Base-by-base conservation (phyloP, 345 rosid species). In the Brassica rapa region DNA sequence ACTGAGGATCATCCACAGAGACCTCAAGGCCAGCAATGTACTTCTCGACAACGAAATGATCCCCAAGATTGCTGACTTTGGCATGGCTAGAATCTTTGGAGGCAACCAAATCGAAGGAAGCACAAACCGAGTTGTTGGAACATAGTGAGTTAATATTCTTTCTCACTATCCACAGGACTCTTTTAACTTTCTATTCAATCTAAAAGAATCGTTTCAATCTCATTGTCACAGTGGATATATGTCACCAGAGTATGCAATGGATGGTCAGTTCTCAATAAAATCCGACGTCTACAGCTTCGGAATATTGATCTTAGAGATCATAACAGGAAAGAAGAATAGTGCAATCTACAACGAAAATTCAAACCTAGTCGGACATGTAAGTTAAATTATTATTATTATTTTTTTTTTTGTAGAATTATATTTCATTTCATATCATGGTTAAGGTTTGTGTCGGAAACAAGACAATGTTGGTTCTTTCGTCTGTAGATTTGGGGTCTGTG, bases 241-340 rank as follows among this genome's bases (percentile, higher is more conserved):
- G 94, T 84, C 98, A n/a, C 94, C 93, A 0, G 91, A 93, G 49
- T 87, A 93, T 25, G 97, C 93, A 16, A 83, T 88, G 92, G 78
- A 70, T 19, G 93, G 93, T 0, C 75, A 77, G 6, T 91, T 89
- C 70, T 93, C 97, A 0, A 62, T 82, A 4, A 91, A 93, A 72
- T 91, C 95, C 0, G 94, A 93, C 11, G 91, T 91, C 0, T 91
- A 83, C 14, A 91, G 93, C 66, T 93, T 86, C 0, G 90, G 97
- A 23, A 86, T 91, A 9, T 21, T 93, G 60, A 16, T 91, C 1
- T 59, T 91, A 59, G 98, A 91, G 88, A 87, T 87, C 70, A 75
- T 87, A 27, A 79, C 85, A 0, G 89, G 93, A 33, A 78, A 15
- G 69, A 92, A 73, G 67, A 88, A 82, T 62, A 83, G 74, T 23